A percentile compares a stretch with the other conserved stretches of the same genome.
phyloP scores from a whole-genome alignment of 2,329 filamentous ascomycete species.

The Emergomyces orientalis region DNA sequence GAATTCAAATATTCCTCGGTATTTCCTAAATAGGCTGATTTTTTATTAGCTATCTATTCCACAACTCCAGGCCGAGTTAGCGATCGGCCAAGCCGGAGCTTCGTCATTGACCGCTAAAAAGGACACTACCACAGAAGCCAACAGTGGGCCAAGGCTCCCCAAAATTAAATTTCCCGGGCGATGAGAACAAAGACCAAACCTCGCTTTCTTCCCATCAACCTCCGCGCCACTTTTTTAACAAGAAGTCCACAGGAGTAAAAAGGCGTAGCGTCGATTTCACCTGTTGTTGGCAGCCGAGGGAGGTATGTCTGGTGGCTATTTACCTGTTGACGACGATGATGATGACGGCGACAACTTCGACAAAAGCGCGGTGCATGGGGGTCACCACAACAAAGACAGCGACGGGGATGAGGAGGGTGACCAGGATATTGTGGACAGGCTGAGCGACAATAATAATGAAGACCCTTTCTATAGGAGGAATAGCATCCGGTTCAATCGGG shows the following conservation, averaged over 20 bases:
- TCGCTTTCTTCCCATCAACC: not conserved
- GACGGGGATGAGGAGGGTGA: not conserved
- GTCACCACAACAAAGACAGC: not conserved
- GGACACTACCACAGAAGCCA: no score
- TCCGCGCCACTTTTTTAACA: not conserved
- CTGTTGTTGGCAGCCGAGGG: not conserved
- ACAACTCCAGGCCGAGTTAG: not conserved
- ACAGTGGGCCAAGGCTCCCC: not conserved
- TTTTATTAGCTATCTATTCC: not conserved
- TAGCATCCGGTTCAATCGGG: conserved; percentile 3
- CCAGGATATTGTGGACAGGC: not conserved
- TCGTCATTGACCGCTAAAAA: no score
- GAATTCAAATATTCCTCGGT: not conserved
- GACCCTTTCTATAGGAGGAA: not conserved
- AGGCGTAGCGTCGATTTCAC: not conserved
- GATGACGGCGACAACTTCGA: conserved; percentile 2
- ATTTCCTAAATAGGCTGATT: not conserved
- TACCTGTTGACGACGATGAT: conserved; percentile 14
- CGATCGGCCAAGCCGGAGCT: not conserved
- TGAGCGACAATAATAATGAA: not conserved
- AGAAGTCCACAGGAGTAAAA: not conserved
- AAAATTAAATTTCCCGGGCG: not conserved
- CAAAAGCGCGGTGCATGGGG: not conserved
- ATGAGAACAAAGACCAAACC: not conserved
- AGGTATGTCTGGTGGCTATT: conserved; percentile 15